Evolutionary conservation across 1,284 basidiomycete genomes (phyloP).

Genomic region (Cutaneotrichosporon sp.): DNA sequence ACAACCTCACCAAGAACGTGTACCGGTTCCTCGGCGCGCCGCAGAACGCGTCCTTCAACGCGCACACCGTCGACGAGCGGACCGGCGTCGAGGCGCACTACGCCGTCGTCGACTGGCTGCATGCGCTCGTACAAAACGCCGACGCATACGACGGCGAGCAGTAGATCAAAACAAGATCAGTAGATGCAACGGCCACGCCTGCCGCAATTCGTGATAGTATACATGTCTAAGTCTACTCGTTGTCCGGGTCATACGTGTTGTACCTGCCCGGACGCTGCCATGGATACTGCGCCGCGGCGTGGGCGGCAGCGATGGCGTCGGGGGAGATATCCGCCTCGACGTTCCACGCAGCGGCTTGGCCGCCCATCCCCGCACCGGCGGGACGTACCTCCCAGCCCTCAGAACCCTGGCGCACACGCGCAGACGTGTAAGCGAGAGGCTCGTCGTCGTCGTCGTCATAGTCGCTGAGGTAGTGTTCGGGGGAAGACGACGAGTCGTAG

Average conservation of each 20-base stretch:
- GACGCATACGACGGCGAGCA: constrained; percentile 40
- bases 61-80: constrained; percentile 46
- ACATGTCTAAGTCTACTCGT: constrained; percentile 11
- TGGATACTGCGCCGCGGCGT: constrained; percentile 4
- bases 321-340: neutral
- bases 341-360: neutral
- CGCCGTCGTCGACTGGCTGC: constrained; percentile 33
- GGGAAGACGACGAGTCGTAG: constrained; percentile 30
- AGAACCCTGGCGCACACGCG: constrained; percentile 59
- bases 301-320: neutral
- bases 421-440: constrained; percentile 13
- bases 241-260: constrained; percentile 9
- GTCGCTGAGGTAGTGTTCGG: constrained; percentile 43
- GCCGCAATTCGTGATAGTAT: no score
- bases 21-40: constrained; percentile 41
- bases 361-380: neutral
- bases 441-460: constrained; percentile 47
- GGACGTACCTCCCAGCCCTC: constrained; percentile 68
- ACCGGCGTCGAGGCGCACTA: constrained; percentile 32
- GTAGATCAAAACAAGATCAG: constrained; percentile 10
- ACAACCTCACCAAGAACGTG: constrained; percentile 43
- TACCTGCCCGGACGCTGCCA: constrained; percentile 21
- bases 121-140: constrained; percentile 45
- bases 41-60: constrained; percentile 8
- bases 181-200: neutral